Base-by-base conservation (phyloP, 768 basidiomycete genomes). In the Phallus indusiatus region DNA sequence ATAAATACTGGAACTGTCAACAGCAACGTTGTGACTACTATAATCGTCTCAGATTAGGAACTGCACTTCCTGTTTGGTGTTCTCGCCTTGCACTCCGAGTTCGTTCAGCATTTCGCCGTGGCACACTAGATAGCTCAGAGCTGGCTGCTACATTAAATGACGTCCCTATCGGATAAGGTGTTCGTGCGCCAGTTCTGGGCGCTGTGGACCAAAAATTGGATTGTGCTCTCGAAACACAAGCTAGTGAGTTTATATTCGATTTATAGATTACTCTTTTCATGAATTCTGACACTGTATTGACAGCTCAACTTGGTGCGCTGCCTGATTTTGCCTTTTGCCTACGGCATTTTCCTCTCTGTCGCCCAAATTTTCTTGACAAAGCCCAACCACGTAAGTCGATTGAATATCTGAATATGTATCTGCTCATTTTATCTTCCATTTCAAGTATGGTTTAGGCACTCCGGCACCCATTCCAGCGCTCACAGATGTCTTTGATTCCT, bases 161-260 rank as follows among this genome's bases (percentile, higher is more conserved):
- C 4, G 42, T 42, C 42, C 9, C n/a, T 42, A 11, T 42, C 55
- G n/a, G 42, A 42, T 42, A 42, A 12, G 42, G 42, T 83, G 36
- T 84, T 86, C 67, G 79, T 80, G 74, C 75, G 78, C 33, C 86
- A 88, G 71, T 77, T 84, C 57, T 68, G 70, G 3, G 81, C 79
- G 1, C 70, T 88, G 20, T 77, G 80, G 57, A 78, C 81, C 79
- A 88, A 88, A 74, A 88, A 88, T 63, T 86, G 83, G 83, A 86
- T 88, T 47, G 75, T 86, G 0, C 73, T 87, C 28, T 81, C 78
- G 21, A 85, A 81, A 66, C 83, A 85, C 68, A 77, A 82, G 54
- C 69, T 84, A 66, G 85, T 86, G 65, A 67, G 83, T 74, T 6
- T 21, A 17, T 2, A 37, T 3, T 33, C 53, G 16, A 36, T 50